A percentile compares a stretch with the other conserved stretches of the same genome.
Evolutionary conservation across 306 rosid species (phyloP).

Genomic region (Dalbergia oliveri): DNA sequence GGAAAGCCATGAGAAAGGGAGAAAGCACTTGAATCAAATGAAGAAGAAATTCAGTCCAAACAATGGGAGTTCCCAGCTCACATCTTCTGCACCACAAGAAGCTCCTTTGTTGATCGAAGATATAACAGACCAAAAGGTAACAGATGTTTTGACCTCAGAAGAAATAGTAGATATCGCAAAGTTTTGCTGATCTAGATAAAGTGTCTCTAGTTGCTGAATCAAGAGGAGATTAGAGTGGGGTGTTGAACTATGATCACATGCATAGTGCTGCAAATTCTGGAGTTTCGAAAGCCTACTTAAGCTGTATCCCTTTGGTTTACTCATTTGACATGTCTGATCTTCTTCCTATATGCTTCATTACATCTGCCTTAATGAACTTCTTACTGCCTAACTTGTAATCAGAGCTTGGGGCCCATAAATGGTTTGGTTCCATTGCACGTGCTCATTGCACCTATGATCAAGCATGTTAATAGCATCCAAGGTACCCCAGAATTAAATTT

Average conservation of each 20-base stretch:
- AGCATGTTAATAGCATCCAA: neutral
- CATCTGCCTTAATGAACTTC: neutral
- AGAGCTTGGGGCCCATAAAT: neutral
- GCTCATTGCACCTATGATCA: neutral
- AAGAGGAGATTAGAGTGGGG: neutral
- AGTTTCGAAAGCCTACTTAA: neutral
- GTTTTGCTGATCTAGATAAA: constrained; percentile 22
- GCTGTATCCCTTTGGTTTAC: neutral
- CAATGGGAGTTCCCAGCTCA: neutral
- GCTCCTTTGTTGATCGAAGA: neutral
- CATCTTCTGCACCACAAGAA: constrained; percentile 1
- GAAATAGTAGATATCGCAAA: neutral
- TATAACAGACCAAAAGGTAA: neutral
- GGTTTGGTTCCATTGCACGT: neutral
- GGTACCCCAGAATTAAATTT: no score
- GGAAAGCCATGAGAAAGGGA: constrained; percentile 59
- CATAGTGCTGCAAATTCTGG: constrained; percentile 15
- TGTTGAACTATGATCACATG: constrained; percentile 9
- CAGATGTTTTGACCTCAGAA: neutral
- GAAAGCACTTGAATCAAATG: constrained; percentile 47
- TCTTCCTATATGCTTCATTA: neutral
- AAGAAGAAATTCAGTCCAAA: neutral
- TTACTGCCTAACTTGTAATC: neutral
- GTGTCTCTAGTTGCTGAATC: neutral
- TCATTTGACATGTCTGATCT: constrained; percentile 7